Evolutionary conservation across 169 alveolate species (phyloP), one percentile per base, ranked within the genome.

Genomic region (Plasmodium falciparum): DNA sequence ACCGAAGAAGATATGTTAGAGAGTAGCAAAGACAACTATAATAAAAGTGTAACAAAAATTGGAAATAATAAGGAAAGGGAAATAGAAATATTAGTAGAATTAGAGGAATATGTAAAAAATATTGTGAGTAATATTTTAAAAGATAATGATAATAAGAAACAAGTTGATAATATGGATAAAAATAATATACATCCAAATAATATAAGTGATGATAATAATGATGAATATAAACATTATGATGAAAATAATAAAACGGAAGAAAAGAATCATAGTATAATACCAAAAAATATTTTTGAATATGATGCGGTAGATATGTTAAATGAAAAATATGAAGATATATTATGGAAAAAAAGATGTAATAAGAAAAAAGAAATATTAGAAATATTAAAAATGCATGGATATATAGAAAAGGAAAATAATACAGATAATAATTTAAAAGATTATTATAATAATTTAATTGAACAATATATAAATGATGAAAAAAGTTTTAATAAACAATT

Each of bases 261-360:
- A 47, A 71, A 20, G 8, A 26, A 12, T 13, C 24, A 20, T 2
- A 33, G 45, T 4, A 33, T 33, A 33, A 33, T 33, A 33, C 1
- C 6, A 33, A 66, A 13, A 15, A 22, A 61, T 12, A 15, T 45
- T 8, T 49, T 26, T 11, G 62, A 56, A 12, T 29, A 43, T 11
- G 45, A 8, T 12, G 0, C 33, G 59, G 33, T 54, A 33, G 65
- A 80, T 15, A 20, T 47, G 52, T 12, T 20, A 61, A 45, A 52
- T 20, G 76, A 63, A 22, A 78, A 78, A 69, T 80, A 49, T 62
- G 20, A 78, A 22, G 90, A 80, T 26, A 61, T 54, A n/a, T 61
- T 80, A 62, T 80, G 90, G 90, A 80, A 80, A 80, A 80, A 80
- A 56, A 33, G 90, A 47, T 80, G 90, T 72, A 65, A 67, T 52